These are phyloP conservation scores for Oligophagozyma castellii DNA, from an alignment of 1,139 yeast genomes.

Conservation along the genomic window DNA sequence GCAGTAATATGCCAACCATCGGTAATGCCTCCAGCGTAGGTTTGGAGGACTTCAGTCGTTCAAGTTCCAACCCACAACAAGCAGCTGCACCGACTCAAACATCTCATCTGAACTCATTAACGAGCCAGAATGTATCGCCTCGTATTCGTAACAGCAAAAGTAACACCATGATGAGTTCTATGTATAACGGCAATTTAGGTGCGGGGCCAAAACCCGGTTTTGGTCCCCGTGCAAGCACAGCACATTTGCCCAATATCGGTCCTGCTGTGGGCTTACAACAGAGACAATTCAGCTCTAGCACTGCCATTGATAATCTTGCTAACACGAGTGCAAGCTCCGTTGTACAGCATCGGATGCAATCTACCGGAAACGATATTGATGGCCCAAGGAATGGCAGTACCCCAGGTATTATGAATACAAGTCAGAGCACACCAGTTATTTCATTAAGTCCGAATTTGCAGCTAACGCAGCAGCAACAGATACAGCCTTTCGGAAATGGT, in stretches of 20 bases:
- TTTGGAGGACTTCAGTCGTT: conserved; percentile 9
- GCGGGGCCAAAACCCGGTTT: neutral
- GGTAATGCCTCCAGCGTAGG: conserved; percentile 22
- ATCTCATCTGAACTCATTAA: conserved; percentile 14
- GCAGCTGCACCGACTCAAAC: too few species aligned
- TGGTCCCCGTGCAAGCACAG: neutral
- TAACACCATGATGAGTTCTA: too few species aligned
- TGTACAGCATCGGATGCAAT: conserved; percentile 14
- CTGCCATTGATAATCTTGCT: conserved; percentile 9
- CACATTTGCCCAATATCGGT: conserved; percentile 1
- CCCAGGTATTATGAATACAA: too few species aligned
- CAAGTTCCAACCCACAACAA: conserved; percentile 6
- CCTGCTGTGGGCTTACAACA: conserved; percentile 5
- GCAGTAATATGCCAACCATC: conserved; percentile 21
- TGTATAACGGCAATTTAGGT: neutral
- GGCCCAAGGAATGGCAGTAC: too few species aligned
- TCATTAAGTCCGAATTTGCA: conserved; percentile 2
- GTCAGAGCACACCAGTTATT: neutral
- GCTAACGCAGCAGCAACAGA: conserved; percentile 1
- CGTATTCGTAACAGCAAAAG: conserved; percentile 4
- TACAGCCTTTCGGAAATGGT: neutral
- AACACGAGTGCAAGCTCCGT: conserved; percentile 17
- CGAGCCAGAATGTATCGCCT: conserved; percentile 6
- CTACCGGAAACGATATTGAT: too few species aligned
- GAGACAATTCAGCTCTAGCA: conserved; percentile 14